These are phyloP conservation scores for Globisporangium radiosum DNA, from an alignment of 352 stramenopile species.

Conservation along the genomic window DNA sequence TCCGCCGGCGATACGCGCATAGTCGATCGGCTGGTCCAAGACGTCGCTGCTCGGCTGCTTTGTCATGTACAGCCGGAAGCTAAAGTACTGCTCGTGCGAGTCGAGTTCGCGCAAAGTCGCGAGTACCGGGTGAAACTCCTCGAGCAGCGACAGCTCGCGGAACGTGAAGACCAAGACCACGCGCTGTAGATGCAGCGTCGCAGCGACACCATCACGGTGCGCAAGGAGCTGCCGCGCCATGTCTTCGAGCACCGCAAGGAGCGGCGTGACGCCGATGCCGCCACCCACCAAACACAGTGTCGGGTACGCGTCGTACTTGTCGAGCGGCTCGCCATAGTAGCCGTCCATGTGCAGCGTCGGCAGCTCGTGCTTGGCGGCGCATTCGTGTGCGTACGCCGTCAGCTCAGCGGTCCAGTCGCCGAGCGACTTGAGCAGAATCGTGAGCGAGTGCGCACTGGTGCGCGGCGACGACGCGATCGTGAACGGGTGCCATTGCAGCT, in stretches of 20 bases:
- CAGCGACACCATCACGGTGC: not conserved
- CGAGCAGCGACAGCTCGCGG: constrained; percentile 19
- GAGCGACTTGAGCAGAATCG: constrained; percentile 32
- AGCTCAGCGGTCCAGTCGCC: constrained; percentile 31
- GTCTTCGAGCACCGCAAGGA: constrained; percentile 34
- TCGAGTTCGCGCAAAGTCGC: constrained; percentile 12
- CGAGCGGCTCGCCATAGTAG: constrained; percentile 30
- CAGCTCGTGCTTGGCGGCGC: constrained; percentile 15
- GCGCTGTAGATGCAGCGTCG: constrained; percentile 5
- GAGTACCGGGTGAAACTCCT: constrained; percentile 17
- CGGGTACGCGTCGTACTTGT: constrained; percentile 26
- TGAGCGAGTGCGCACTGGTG: constrained; percentile 17
- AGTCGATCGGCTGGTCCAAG: constrained; percentile 13
- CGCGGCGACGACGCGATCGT: constrained; percentile 37
- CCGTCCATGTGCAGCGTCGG: constrained; percentile 37
- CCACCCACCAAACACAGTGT: constrained; percentile 25
- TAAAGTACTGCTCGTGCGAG: constrained; percentile 11
- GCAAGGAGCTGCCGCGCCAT: constrained; percentile 2
- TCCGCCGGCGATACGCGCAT: not conserved
- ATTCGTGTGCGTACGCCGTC: constrained; percentile 27
- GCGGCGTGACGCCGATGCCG: constrained; percentile 32
- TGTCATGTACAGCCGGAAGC: constrained; percentile 20
- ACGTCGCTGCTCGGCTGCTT: constrained; percentile 5
- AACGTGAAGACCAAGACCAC: constrained; percentile 19
- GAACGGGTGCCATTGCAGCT: constrained; percentile 49